Evolutionary conservation across 345 rosid genomes (phyloP).

Genomic region (Gynandropsis gynandra): DNA sequence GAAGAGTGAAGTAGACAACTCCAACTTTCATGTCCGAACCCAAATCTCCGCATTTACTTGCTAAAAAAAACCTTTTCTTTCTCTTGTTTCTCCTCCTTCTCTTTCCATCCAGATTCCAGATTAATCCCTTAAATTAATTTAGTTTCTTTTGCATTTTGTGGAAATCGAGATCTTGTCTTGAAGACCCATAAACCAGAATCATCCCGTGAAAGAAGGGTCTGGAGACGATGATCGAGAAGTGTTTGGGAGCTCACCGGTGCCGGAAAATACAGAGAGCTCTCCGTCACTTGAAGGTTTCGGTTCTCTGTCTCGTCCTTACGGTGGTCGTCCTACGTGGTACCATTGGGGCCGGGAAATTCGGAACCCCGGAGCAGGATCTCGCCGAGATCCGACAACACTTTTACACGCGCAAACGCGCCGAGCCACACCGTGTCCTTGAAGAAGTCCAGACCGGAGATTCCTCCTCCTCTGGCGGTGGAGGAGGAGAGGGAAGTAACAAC

Average conservation of each 20-base stretch:
- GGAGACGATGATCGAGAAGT: slow-evolving; percentile 35
- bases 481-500: slow-evolving; percentile 30
- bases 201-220: slow-evolving; percentile 10
- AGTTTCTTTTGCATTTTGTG: not conserved
- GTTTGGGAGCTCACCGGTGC: slow-evolving; percentile 47
- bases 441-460: slow-evolving; percentile 46
- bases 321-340: slow-evolving; percentile 76
- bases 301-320: slow-evolving; percentile 56
- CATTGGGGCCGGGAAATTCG: slow-evolving; percentile 84
- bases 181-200: not conserved
- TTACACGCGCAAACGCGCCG: slow-evolving; percentile 41
- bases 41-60: too few species aligned
- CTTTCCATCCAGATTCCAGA: too few species aligned
- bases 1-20: too few species aligned
- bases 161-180: slow-evolving; percentile 30
- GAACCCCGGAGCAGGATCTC: slow-evolving; percentile 84
- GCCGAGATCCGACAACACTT: slow-evolving; percentile 57
- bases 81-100: too few species aligned
- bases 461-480: slow-evolving; percentile 13
- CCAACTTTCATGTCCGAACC: too few species aligned
- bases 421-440: slow-evolving; percentile 61
- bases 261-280: slow-evolving; percentile 45
- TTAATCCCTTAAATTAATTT: too few species aligned
- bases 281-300: slow-evolving; percentile 51
- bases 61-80: too few species aligned